Percentiles rank a stretch among this genome's conserved stretches.
Evolutionary conservation across 2,329 filamentous ascomycete species (phyloP).

Genomic region (Stemphylium beticola): DNA sequence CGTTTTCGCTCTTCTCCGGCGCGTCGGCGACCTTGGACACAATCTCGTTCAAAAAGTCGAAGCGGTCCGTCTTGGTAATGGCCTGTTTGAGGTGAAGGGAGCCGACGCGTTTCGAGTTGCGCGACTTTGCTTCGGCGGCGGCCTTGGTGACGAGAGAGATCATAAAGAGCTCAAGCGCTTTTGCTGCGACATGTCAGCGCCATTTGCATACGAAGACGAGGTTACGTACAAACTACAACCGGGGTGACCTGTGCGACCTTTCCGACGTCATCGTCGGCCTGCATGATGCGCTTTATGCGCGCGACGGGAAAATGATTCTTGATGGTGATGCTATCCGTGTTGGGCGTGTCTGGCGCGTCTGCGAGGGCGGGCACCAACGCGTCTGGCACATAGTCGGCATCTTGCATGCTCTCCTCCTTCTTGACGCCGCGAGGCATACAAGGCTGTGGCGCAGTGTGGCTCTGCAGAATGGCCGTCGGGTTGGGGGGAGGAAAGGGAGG

Average conservation of each 20-base stretch:
- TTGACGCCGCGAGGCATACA: slow-evolving; percentile 39
- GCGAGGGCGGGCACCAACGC: slow-evolving; percentile 35
- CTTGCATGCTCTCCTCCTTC: slow-evolving; percentile 40
- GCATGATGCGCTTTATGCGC: slow-evolving; percentile 98
- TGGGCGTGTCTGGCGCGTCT: slow-evolving; percentile 32
- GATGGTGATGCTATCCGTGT: slow-evolving; percentile 69
- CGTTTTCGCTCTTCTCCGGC: slow-evolving; percentile 58
- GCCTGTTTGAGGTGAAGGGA: slow-evolving; percentile 91
- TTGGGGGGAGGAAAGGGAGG: slow-evolving; percentile 29
- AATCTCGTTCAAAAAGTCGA: slow-evolving; percentile 92
- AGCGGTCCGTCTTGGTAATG: slow-evolving; percentile 85
- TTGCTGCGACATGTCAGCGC: slow-evolving; percentile 60
- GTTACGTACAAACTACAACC: slow-evolving; percentile 78
- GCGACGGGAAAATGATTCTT: slow-evolving; percentile 97
- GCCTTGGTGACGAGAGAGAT: slow-evolving; percentile 89
- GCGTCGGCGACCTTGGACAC: slow-evolving; percentile 81
- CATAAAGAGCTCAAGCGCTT: slow-evolving; percentile 98
- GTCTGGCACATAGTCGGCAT: slow-evolving; percentile 47
- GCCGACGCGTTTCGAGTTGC: slow-evolving; percentile 87
- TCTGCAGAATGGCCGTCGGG: slow-evolving; percentile 29
- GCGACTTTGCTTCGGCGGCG: slow-evolving; percentile 79
- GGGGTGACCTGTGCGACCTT: slow-evolving; percentile 98
- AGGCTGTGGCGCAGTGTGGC: slow-evolving; percentile 18
- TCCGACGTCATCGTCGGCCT: slow-evolving; percentile 96
- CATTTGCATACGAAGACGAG: neutral